Conservation (phyloP, 106 monocot species). For the Dioscorea dumetorum region DNA sequence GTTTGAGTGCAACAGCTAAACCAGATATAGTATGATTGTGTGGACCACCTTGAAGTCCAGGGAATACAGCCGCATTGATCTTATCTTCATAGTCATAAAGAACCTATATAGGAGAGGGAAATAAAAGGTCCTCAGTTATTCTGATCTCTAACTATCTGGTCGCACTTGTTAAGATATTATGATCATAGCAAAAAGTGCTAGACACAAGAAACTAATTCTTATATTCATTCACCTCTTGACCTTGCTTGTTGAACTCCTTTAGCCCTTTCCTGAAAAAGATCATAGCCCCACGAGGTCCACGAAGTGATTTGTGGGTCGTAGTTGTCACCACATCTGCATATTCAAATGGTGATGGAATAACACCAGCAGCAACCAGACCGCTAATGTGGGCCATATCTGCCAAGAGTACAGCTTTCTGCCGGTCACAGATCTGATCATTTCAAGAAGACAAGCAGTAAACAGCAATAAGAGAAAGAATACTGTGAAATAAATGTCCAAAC, state of each 20-base stretch:
- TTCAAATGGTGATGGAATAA: constrained; percentile 94
- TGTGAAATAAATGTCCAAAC: background rate
- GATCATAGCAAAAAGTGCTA: too few species aligned
- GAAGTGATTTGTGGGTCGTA: constrained; percentile 97
- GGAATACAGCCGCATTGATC: constrained; percentile 96
- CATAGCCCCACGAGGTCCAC: constrained; percentile 99
- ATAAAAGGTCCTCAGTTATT: constrained; percentile 11
- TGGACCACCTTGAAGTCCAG: constrained; percentile 98
- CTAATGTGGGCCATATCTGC: constrained; percentile 99
- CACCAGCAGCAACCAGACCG: constrained; percentile 92
- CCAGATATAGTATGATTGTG: constrained; percentile 98
- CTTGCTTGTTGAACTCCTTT: constrained; percentile 90
- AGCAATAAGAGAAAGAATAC: background rate
- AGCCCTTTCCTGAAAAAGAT: constrained; percentile 94
- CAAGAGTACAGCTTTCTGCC: constrained; percentile 92
- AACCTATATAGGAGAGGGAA: constrained; percentile 43
- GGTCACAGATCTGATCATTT: constrained; percentile 73
- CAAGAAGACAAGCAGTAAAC: background rate
- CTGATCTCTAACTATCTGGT: too few species aligned
- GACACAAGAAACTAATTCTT: constrained; percentile 1
- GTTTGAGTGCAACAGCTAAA: constrained; percentile 97
- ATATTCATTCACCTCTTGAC: constrained; percentile 54
- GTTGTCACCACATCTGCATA: constrained; percentile 96
- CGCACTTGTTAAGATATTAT: too few species aligned
- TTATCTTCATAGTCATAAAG: constrained; percentile 86